A percentile compares a stretch with the other conserved stretches of the same genome.
Evolutionary conservation across 73 alveolate species (phyloP).

Genomic region (Tetrahymena thermophila): DNA sequence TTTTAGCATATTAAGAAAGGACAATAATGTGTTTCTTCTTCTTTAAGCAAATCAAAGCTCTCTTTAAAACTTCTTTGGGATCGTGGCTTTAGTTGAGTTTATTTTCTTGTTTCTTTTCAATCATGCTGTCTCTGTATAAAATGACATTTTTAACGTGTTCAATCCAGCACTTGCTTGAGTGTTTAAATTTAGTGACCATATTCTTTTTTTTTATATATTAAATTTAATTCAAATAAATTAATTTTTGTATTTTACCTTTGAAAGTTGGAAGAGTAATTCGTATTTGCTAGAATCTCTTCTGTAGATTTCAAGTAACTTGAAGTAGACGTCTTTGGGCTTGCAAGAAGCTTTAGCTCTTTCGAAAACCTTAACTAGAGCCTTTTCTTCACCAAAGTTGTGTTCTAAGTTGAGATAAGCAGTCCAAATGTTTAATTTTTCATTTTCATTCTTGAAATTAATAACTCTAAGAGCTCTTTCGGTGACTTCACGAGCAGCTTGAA

Average conservation of each 20-base stretch:
- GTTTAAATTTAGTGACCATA: slow-evolving; percentile 16
- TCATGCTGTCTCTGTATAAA: slow-evolving; percentile 44
- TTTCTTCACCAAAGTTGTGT: slow-evolving; percentile 79
- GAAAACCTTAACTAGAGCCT: slow-evolving; percentile 63
- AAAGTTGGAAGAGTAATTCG: not conserved
- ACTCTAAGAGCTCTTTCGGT: slow-evolving; percentile 91
- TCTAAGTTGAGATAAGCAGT: slow-evolving; percentile 89
- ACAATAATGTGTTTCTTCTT: slow-evolving; percentile 74
- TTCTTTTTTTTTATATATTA: not conserved
- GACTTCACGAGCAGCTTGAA: slow-evolving; percentile 76
- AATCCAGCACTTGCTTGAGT: slow-evolving; percentile 36
- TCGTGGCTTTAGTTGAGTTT: not conserved
- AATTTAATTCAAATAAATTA: slow-evolving; percentile 18
- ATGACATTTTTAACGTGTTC: slow-evolving; percentile 20
- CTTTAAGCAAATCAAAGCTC: slow-evolving; percentile 70
- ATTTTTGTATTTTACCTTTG: slow-evolving; percentile 32
- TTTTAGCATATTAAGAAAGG: slow-evolving; percentile 69
- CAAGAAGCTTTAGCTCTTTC: slow-evolving; percentile 84
- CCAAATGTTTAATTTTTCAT: slow-evolving; percentile 83
- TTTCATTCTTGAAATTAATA: slow-evolving; percentile 71
- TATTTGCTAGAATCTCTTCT: slow-evolving; percentile 23
- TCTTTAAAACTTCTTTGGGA: slow-evolving; percentile 39
- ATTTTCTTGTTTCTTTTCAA: slow-evolving; percentile 36
- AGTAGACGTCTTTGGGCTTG: slow-evolving; percentile 71
- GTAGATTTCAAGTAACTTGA: slow-evolving; percentile 74